Percentiles rank a stretch among this genome's conserved stretches.
These are phyloP conservation scores for Pseudovirgaria hyperparasitica DNA, from an alignment of 2,329 filamentous ascomycete genomes.

Conservation along the genomic window DNA sequence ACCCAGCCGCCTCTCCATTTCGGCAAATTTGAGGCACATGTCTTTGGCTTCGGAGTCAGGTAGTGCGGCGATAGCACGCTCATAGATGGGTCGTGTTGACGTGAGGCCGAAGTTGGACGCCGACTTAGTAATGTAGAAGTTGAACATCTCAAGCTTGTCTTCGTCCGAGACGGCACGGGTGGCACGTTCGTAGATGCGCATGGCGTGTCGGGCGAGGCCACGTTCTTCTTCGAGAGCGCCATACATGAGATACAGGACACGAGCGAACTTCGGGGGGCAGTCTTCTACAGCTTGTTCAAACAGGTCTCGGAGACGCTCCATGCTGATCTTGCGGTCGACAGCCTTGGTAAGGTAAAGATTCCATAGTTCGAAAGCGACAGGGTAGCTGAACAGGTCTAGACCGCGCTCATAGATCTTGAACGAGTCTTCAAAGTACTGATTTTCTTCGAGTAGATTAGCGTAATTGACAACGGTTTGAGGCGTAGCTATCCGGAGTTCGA, in stretches of 20 bases:
- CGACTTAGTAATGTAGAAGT: constrained; percentile 98
- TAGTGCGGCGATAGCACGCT: constrained; percentile 84
- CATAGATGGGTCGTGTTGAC: constrained; percentile 90
- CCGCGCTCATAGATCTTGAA: constrained; percentile 97
- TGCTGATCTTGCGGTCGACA: constrained; percentile 88
- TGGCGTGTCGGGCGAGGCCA: constrained; percentile 86
- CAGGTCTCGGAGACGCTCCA: constrained; percentile 83
- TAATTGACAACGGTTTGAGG: constrained; percentile 98
- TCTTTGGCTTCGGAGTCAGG: constrained; percentile 87
- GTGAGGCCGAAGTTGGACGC: constrained; percentile 95
- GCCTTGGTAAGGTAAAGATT: constrained; percentile 97
- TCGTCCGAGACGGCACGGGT: constrained; percentile 91
- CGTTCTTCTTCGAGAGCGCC: constrained; percentile 93
- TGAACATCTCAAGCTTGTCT: constrained; percentile 94
- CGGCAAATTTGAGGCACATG: constrained; percentile 98
- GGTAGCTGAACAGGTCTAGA: constrained; percentile 95
- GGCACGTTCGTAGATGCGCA: constrained; percentile 97
- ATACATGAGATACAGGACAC: constrained; percentile 95
- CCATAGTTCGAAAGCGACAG: constrained; percentile 96
- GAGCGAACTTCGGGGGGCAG: constrained; percentile 90
- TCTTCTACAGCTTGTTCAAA: constrained; percentile 96
- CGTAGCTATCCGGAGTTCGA: constrained; percentile 93
- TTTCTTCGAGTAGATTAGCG: constrained; percentile 85
- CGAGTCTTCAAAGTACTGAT: constrained; percentile 90
- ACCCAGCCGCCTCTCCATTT: constrained; percentile 84